Conservation (phyloP, 495 filamentous ascomycete species). For the Pyronema omphalodes region DNA sequence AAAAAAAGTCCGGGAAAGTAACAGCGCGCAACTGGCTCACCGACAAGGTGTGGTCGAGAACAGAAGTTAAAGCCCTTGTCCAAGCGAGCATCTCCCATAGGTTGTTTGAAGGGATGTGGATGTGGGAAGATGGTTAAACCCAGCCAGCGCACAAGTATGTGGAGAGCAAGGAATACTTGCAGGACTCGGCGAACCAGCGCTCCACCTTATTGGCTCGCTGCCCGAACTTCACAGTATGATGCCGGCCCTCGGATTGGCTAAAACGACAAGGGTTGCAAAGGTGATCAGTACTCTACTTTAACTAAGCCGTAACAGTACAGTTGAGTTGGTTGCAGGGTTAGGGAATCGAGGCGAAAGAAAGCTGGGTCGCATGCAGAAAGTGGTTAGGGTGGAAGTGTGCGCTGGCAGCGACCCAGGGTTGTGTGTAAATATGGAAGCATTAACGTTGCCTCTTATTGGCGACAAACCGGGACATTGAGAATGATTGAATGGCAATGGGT, state of each 20-base stretch:
- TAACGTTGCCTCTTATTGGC: conserved; percentile 17
- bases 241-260: conserved; percentile 3
- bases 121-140: conserved; percentile 25
- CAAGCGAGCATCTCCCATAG: conserved; percentile 24
- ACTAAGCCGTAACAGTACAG: background rate
- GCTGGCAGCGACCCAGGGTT: conserved; percentile 21
- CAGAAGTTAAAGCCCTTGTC: conserved; percentile 29
- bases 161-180: background rate
- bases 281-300: background rate
- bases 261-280: background rate
- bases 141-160: conserved; percentile 3
- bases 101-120: too few relatives aligned
- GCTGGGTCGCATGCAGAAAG: conserved; percentile 14
- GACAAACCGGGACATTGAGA: conserved; percentile 1
- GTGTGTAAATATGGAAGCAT: conserved; percentile 24
- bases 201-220: background rate
- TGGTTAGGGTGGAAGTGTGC: conserved; percentile 22
- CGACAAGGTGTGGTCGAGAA: conserved; percentile 3
- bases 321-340: conserved; percentile 18
- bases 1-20: background rate
- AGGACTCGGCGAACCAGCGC: background rate
- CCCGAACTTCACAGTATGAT: background rate
- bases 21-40: background rate
- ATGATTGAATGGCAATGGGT: background rate
- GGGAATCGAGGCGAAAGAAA: conserved; percentile 8